Base-by-base conservation (phyloP, 2,329 filamentous ascomycete genomes). In the Talaromyces marneffei region DNA sequence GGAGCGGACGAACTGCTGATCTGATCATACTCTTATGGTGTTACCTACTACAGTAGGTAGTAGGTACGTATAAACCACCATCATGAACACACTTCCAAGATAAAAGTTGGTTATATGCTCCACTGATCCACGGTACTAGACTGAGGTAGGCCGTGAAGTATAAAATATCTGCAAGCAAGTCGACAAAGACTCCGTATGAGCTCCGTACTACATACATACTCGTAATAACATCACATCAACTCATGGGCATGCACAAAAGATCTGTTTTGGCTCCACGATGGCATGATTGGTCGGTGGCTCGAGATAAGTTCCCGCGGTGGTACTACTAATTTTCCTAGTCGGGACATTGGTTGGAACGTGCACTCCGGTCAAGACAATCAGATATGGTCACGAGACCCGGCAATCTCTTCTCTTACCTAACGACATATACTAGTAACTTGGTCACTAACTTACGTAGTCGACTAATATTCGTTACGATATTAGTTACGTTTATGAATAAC, bases 231-330 rank as follows among this genome's bases (percentile, higher is more conserved):
- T 48, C 44, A 27, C 48, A 29, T 48, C 44, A n/a, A 16, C 44
- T 48, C 44, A 48, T 48, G 44, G 44, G 16, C 25, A 52, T 35
- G 27, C 48, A 52, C n/a, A 33, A 52, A 31, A 33, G 48, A 52
- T 33, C 29, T 52, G 9, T 16, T 52, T 52, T 6, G 37, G 27
- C 20, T 39, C 50, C 31, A 55, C 23, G 20, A 39, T 55, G 33
- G 27, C 10, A 31, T 55, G n/a, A 35, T 39, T 55, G 31, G 52
- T 4, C 20, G 16, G 2, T n/a, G 4, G 9, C 2, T 48, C 23
- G 23, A 27, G 53, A 56, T 56, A 56, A 56, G 53, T 31, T 56
- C 53, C 53, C 33, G 35, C 52, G 23, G 53, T 31, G 9, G 53
- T 56, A 42, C 27, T 29, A 8, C 20, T 50, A 25, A 6, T 16